Conservation (phyloP, 192 early-diverging fungal genomes). For the Allomyces arbusculus region DNA sequence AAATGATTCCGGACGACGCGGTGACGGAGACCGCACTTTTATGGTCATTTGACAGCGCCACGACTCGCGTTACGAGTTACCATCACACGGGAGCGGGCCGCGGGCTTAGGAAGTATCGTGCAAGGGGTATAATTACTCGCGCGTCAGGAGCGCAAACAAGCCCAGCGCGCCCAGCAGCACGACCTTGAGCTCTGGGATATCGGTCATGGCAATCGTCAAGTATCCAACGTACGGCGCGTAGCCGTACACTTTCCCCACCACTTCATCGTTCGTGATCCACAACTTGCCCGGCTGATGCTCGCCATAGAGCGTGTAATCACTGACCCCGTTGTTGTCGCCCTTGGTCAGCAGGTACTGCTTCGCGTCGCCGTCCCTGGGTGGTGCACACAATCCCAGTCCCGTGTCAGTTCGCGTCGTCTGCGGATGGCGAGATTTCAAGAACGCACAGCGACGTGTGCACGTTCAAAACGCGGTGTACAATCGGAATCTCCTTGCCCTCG, state of each 20-base stretch:
- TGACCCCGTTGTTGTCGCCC: constrained; percentile 80
- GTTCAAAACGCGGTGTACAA: constrained; percentile 68
- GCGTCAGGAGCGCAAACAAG: constrained; percentile 43
- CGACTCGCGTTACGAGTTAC: too few species aligned
- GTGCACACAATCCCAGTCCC: too few species aligned
- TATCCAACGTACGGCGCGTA: constrained; percentile 67
- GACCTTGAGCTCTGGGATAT: constrained; percentile 82
- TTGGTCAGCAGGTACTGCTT: constrained; percentile 76
- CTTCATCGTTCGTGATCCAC: constrained; percentile 78
- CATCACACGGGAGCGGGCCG: too few species aligned
- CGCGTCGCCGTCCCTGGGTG: too few species aligned
- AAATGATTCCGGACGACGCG: too few species aligned
- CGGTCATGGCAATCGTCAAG: constrained; percentile 89
- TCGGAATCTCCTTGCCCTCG: constrained; percentile 69
- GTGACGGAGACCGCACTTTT: too few species aligned
- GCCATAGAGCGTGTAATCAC: constrained; percentile 81
- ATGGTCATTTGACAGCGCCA: too few species aligned
- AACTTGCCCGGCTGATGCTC: constrained; percentile 42
- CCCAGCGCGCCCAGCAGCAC: constrained; percentile 56
- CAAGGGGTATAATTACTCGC: constrained; percentile 22
- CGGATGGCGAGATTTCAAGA: too few species aligned
- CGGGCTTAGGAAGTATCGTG: too few species aligned
- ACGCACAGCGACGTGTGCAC: too few species aligned
- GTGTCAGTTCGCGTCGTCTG: too few species aligned
- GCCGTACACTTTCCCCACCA: constrained; percentile 9